Conservation (phyloP, 371 early-diverging fungal species). For the Mortierella sp. region DNA sequence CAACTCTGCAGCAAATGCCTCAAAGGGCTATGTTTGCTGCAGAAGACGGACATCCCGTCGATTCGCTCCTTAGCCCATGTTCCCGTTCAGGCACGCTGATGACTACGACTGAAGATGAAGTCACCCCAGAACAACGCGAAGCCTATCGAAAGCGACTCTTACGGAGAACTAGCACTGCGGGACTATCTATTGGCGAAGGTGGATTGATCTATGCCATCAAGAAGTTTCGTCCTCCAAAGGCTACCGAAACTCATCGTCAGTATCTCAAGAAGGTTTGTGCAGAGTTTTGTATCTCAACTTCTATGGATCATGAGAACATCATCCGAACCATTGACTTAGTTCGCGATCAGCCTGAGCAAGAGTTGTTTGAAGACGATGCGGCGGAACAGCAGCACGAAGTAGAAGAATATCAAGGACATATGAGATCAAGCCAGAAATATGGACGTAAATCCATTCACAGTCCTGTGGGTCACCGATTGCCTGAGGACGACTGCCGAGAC, state of each 20-base stretch:
- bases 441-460: neutral
- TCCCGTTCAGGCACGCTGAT: slow-evolving; percentile 26
- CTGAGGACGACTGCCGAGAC: slow-evolving; percentile 16
- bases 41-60: neutral
- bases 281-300: slow-evolving; percentile 77
- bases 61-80: slow-evolving; percentile 18
- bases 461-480: neutral
- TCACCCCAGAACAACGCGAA: slow-evolving; percentile 47
- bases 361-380: slow-evolving; percentile 18
- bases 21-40: neutral
- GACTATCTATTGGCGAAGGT: slow-evolving; percentile 10
- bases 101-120: slow-evolving; percentile 43
- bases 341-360: slow-evolving; percentile 60
- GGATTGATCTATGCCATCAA: slow-evolving; percentile 76
- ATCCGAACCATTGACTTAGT: slow-evolving; percentile 79
- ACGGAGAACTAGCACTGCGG: slow-evolving; percentile 25
- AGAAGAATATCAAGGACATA: neutral
- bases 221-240: slow-evolving; percentile 78
- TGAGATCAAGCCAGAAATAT: neutral
- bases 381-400: neutral
- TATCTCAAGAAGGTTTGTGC: slow-evolving; percentile 73
- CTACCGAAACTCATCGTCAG: slow-evolving; percentile 79
- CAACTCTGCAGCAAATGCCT: no score
- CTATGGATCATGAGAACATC: slow-evolving; percentile 75
- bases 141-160: slow-evolving; percentile 43